phyloP scores from a whole-genome alignment of 306 rosid species.

The Citrullus mucosospermus region DNA sequence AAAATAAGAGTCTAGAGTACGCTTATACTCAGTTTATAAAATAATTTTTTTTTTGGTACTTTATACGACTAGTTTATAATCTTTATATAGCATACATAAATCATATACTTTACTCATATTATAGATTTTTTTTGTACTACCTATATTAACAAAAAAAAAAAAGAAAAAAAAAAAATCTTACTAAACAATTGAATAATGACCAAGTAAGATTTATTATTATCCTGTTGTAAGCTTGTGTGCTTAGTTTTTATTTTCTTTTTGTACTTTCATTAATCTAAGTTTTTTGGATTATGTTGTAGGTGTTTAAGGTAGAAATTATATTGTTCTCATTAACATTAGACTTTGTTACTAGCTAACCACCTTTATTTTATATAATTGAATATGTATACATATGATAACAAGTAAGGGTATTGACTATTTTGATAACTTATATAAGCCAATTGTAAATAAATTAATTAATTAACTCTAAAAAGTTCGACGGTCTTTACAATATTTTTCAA shows the following conservation, averaged over 20 bases:
- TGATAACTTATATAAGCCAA: not conserved
- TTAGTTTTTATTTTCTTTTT: not conserved
- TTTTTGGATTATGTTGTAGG: not conserved
- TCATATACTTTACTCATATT: not conserved
- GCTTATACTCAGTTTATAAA: too few relatives aligned
- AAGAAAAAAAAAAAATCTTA: too few relatives aligned
- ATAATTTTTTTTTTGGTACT: too few relatives aligned
- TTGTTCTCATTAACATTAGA: not conserved
- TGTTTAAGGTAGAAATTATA: too few relatives aligned
- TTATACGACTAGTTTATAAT: not conserved
- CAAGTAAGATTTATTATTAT: not conserved
- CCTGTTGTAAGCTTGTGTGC: too few relatives aligned
- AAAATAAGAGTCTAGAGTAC: not conserved
- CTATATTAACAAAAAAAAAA: too few relatives aligned
- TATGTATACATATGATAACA: not conserved
- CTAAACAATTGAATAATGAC: too few relatives aligned
- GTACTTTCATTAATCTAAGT: not conserved
- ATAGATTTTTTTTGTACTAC: too few relatives aligned
- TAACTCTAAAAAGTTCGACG: not conserved
- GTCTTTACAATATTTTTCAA: not conserved
- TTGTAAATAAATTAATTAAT: not conserved
- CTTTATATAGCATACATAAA: not conserved
- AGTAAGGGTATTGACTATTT: not conserved
- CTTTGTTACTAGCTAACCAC: not conserved
- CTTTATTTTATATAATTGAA: not conserved